Evolutionary conservation across 208 protist species (phyloP).

Genomic region (Crithidia sp.): DNA sequence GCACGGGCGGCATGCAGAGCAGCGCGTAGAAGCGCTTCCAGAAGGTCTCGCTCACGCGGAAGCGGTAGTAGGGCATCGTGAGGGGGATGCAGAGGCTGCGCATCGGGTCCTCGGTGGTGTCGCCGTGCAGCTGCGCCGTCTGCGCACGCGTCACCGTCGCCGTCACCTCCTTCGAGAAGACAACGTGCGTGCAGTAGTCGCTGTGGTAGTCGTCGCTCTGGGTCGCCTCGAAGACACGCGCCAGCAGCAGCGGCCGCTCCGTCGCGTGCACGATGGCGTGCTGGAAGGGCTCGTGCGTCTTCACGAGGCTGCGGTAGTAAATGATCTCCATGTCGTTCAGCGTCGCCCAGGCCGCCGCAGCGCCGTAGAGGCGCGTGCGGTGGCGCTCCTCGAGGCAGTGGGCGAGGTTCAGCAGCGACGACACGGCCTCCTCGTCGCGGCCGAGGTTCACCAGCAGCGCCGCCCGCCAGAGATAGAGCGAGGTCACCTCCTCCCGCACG

Average conservation of each 20-base stretch:
- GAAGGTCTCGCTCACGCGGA: constrained; percentile 62
- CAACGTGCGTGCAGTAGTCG: constrained; percentile 70
- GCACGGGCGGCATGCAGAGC: constrained; percentile 78
- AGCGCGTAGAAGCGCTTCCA: constrained; percentile 79
- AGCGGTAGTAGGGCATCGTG: constrained; percentile 78
- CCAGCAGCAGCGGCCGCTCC: constrained; percentile 64
- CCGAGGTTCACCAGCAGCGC: constrained; percentile 81
- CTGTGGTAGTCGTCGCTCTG: constrained; percentile 54
- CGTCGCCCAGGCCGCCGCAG: constrained; percentile 71
- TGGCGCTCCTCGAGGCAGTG: constrained; percentile 41
- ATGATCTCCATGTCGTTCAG: constrained; percentile 88
- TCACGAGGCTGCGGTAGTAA: constrained; percentile 70
- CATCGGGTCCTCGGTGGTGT: constrained; percentile 81
- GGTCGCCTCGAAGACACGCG: constrained; percentile 64
- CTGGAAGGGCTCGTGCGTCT: constrained; percentile 64
- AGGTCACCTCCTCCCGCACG: constrained; percentile 60
- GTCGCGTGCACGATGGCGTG: constrained; percentile 49
- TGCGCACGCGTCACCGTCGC: constrained; percentile 74
- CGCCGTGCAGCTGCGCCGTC: constrained; percentile 61
- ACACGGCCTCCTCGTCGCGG: constrained; percentile 67
- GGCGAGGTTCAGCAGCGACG: constrained; percentile 73
- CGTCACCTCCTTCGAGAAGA: constrained; percentile 82
- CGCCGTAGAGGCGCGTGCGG: constrained; percentile 51
- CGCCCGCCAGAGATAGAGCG: constrained; percentile 80
- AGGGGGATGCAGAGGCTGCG: constrained; percentile 71